Conservation (phyloP, 345 rosid genomes). For the Rubroshorea leprosula region DNA sequence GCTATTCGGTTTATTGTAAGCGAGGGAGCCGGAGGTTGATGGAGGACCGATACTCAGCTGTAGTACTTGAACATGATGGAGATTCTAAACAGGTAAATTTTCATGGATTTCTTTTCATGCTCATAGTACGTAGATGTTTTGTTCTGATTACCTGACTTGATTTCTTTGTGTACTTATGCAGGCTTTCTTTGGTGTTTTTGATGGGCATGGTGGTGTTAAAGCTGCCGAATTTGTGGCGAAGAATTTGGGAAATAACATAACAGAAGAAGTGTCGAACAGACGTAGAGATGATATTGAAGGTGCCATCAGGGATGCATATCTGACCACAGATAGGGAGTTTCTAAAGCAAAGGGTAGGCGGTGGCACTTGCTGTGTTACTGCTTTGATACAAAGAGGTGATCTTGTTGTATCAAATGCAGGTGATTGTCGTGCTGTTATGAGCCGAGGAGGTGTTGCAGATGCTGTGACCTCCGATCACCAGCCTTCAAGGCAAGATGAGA, state of each 20-base stretch:
- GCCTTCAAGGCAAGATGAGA: constrained; percentile 58
- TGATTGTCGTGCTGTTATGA: constrained; percentile 78
- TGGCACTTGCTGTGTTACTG: constrained; percentile 82
- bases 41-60: constrained; percentile 94
- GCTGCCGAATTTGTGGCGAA: constrained; percentile 81
- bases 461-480: constrained; percentile 80
- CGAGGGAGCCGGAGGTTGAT: constrained; percentile 80
- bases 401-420: constrained; percentile 72
- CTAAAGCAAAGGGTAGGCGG: constrained; percentile 47
- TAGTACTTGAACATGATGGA: constrained; percentile 42
- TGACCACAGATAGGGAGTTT: constrained; percentile 59
- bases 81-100: constrained; percentile 59
- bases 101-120: neutral
- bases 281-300: constrained; percentile 28
- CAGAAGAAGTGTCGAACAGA: constrained; percentile 31
- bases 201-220: constrained; percentile 82
- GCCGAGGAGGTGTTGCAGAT: constrained; percentile 63
- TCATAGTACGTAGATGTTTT: neutral
- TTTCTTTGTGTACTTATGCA: constrained; percentile 14
- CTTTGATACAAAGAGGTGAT: constrained; percentile 47
- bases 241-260: constrained; percentile 55
- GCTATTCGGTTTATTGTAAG: constrained; percentile 75
- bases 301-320: constrained; percentile 53
- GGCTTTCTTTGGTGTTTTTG: constrained; percentile 81
- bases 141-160: neutral